Evolutionary conservation across 1,284 basidiomycete species (phyloP), one percentile per base, ranked within the genome.

Genomic region (Pseudozyma flocculosa): DNA sequence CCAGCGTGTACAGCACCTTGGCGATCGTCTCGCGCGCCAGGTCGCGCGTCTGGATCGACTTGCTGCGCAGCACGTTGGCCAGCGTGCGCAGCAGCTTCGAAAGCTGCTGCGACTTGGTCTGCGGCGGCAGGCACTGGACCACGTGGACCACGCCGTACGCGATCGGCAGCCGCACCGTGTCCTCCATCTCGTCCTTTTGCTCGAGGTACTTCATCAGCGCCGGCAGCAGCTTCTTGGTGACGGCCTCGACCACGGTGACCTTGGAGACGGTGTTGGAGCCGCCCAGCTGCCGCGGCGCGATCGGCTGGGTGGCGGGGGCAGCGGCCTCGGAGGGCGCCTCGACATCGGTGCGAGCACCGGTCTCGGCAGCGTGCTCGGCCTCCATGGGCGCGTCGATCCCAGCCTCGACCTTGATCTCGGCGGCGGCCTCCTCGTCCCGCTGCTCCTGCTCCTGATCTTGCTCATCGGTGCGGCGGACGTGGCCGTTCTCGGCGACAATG

Each of bases 41-140:
- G 72, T 97, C 92, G 52, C 95, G 84, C 1, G 92, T 93, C 68
- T 96, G 92, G 76, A 95, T 92, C 21, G 92, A 92, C 73, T 87
- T 90, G 79, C 90, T 92, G 13, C 91, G 87, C 50, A 98, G 82
- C 40, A 91, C 87, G 72, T 95, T 92, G 50, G 87, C 86, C 42
- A 96, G 83, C 15, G 88, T 85, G 2, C 89, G 94, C 60, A 98
- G 79, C 8, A 97, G 82, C 39, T 88, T 85, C 1, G 85, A 81
- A 38, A 94, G 85, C 69, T 96, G 91, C 13, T 46, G 46, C 46
- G 56, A 40, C 19, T 62, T 61, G 0, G 82, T 80, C 2, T 82
- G 80, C n/a, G 80, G 80, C 0, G 95, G 92, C 18, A 98, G 85
- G 73, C 89, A 85, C 54, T 86, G 83, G 0, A 92, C 88, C 18